Percentiles rank a stretch among this genome's conserved stretches.
These are phyloP conservation scores for Xanthoconium separans DNA, from an alignment of 1,284 basidiomycete genomes.

Conservation along the genomic window DNA sequence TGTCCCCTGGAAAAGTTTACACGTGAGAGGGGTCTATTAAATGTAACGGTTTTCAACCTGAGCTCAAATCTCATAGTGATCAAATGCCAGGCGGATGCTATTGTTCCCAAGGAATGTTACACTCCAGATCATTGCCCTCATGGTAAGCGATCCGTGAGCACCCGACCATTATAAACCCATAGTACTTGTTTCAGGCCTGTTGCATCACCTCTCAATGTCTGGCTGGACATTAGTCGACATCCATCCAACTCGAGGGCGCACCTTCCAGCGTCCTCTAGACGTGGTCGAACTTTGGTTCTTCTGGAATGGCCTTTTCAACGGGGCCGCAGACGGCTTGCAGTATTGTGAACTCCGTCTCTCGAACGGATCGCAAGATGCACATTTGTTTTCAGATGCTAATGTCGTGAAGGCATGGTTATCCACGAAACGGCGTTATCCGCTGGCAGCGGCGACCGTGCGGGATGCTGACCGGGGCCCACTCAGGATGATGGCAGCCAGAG, in stretches of 20 bases:
- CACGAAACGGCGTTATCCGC: constrained; percentile 22
- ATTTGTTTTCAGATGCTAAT: constrained; percentile 15
- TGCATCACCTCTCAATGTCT: constrained; percentile 2
- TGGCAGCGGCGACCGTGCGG: constrained; percentile 12
- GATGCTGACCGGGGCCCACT: background rate
- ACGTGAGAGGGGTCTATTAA: too few species aligned
- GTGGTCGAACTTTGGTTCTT: constrained; percentile 10
- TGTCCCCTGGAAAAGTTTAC: too few species aligned
- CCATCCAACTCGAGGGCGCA: constrained; percentile 9
- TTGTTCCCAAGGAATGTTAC: too few species aligned
- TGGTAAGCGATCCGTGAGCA: too few species aligned
- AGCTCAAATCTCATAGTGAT: too few species aligned
- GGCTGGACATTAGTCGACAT: constrained; percentile 7
- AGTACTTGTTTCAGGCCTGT: too few species aligned
- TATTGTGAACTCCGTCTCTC: constrained; percentile 11
- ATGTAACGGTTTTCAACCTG: too few species aligned
- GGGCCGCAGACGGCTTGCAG: constrained; percentile 14
- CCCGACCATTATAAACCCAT: too few species aligned
- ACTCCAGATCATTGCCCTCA: too few species aligned
- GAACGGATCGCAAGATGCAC: constrained; percentile 7
- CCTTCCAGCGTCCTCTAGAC: constrained; percentile 16
- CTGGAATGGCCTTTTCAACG: constrained; percentile 13
- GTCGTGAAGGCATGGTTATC: constrained; percentile 20
- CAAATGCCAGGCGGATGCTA: too few species aligned
- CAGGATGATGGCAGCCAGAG: too few species aligned